These are phyloP conservation scores for Gnetum montanum DNA, from an alignment of 75 land plant genomes.

Conservation along the genomic window DNA sequence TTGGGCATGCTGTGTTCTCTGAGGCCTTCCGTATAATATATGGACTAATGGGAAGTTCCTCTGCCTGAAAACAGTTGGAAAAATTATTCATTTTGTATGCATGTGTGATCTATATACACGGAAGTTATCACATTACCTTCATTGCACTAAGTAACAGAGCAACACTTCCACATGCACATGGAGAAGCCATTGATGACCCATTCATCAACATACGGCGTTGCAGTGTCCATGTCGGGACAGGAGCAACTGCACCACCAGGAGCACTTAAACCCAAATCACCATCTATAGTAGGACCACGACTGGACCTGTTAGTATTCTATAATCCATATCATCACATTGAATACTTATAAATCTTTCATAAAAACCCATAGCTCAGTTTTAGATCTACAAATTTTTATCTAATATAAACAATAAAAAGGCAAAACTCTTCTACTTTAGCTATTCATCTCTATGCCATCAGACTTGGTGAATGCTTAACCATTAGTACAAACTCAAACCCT, in stretches of 20 bases:
- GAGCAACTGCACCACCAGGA: constrained; percentile 98
- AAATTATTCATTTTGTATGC: background rate
- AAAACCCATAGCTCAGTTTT: too few species aligned
- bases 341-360: too few species aligned
- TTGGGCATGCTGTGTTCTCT: constrained; percentile 68
- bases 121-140: constrained; percentile 42
- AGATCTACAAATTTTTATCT: too few species aligned
- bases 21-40: constrained; percentile 74
- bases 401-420: too few species aligned
- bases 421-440: too few species aligned
- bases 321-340: background rate
- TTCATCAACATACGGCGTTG: constrained; percentile 97
- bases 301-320: constrained; percentile 59
- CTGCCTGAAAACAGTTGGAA: constrained; percentile 55
- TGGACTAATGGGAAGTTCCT: constrained; percentile 76
- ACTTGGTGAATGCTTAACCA: too few species aligned
- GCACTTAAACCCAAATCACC: constrained; percentile 98
- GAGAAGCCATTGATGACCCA: constrained; percentile 99
- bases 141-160: constrained; percentile 90
- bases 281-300: constrained; percentile 95
- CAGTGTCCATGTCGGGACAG: constrained; percentile 98
- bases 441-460: too few species aligned
- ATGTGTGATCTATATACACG: background rate
- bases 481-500: too few species aligned
- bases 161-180: constrained; percentile 98